phyloP scores from a whole-genome alignment of 139 green algal species.

The Chlorella sorokiniana region DNA sequence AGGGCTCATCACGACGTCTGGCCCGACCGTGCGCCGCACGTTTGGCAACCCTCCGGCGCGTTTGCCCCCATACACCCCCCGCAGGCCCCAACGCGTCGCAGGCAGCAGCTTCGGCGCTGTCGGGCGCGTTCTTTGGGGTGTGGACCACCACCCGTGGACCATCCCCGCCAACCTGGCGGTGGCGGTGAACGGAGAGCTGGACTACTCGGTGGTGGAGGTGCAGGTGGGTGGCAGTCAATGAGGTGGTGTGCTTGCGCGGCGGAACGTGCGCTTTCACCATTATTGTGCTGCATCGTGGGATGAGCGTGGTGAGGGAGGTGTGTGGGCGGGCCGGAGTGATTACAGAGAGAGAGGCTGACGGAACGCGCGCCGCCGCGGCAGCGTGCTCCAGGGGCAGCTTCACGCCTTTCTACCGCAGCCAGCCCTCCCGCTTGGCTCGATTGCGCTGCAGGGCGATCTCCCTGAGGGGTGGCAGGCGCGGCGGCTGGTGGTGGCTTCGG shows the following conservation, averaged over 20 bases:
- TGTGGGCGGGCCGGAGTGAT: too few species aligned
- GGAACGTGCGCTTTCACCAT: too few species aligned
- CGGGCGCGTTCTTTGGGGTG: conserved; percentile 76
- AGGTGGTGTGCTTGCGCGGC: too few species aligned
- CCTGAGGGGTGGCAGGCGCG: conserved; percentile 43
- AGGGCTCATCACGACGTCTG: too few species aligned
- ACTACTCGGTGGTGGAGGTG: conserved; percentile 86
- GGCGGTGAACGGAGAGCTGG: conserved; percentile 90
- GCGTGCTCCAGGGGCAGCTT: too few species aligned
- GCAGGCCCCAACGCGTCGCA: conserved; percentile 37
- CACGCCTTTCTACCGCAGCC: too few species aligned
- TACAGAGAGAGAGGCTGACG: too few species aligned
- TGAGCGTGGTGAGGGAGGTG: too few species aligned
- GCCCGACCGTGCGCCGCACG: too few species aligned
- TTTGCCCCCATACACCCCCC: not conserved
- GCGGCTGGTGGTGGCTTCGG: conserved; percentile 81
- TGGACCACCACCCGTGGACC: conserved; percentile 99
- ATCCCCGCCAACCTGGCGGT: conserved; percentile 98
- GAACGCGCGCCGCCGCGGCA: too few species aligned
- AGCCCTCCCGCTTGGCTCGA: too few species aligned
- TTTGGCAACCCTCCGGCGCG: not conserved
- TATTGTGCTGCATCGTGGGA: not conserved
- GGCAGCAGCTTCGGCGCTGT: conserved; percentile 19
- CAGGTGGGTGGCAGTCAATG: not conserved
- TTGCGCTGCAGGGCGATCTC: conserved; percentile 15